Evolutionary conservation across 169 alveolate species (phyloP).

Genomic region (Cryptosporidium parvum): DNA sequence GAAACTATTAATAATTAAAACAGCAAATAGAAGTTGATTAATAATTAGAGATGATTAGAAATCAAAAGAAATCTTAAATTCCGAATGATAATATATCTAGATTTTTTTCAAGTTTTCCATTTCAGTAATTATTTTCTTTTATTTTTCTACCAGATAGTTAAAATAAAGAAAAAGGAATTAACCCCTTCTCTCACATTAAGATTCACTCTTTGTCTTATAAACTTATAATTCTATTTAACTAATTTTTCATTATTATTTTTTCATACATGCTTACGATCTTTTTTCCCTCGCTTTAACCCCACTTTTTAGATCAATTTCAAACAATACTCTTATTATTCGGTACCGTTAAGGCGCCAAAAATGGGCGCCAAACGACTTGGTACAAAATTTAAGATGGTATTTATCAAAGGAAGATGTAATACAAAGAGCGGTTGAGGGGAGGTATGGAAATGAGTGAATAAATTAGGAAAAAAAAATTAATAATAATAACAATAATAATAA

Average conservation of each 20-base stretch:
- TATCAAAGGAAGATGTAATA: not conserved
- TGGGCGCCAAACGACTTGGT: not conserved
- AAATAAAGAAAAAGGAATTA: no score
- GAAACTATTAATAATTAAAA: not conserved
- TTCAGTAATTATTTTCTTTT: no score
- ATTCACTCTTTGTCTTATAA: not conserved
- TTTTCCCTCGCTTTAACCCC: constrained; percentile 6
- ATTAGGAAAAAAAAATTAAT: no score
- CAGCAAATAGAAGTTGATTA: no score
- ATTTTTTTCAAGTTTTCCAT: no score
- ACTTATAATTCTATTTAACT: not conserved
- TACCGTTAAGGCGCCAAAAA: not conserved
- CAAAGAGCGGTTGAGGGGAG: constrained; percentile 22
- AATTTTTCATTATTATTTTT: not conserved
- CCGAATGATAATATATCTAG: no score
- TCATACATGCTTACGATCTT: not conserved
- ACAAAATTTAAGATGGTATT: not conserved
- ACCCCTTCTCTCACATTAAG: not conserved
- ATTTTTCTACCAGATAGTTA: no score
- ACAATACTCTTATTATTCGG: not conserved
- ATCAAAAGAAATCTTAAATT: not conserved
- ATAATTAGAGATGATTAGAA: not conserved
- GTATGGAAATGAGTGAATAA: not conserved
- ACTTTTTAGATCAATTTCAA: constrained; percentile 13
- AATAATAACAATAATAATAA: not conserved